Evolutionary conservation across 2,329 filamentous ascomycete species (phyloP).

Genomic region (Aspergillus aculeatinus): DNA sequence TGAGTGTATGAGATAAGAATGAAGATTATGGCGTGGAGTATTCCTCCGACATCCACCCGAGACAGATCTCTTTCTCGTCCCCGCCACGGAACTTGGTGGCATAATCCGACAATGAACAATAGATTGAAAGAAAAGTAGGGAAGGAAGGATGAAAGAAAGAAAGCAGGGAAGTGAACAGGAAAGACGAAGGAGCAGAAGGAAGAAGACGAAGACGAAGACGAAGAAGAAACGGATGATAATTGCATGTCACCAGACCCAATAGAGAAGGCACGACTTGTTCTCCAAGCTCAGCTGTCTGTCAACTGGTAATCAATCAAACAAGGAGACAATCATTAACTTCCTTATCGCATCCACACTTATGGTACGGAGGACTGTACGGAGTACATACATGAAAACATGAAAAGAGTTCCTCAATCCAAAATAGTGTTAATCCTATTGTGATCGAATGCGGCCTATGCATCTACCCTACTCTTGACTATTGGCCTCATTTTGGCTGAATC

Average conservation of each 20-base stretch:
- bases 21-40: neutral
- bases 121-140: neutral
- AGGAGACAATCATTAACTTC: too few relatives aligned
- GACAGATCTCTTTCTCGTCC: neutral
- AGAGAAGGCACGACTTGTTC: neutral
- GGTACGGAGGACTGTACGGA: too few relatives aligned
- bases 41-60: neutral
- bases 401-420: too few relatives aligned
- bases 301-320: too few relatives aligned
- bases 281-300: too few relatives aligned
- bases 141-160: neutral
- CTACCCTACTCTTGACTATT: neutral
- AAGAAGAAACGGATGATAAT: constrained; percentile 16
- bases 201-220: neutral
- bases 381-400: too few relatives aligned
- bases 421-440: neutral
- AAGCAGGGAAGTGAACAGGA: neutral
- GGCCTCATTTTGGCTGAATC: neutral
- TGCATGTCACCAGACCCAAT: neutral
- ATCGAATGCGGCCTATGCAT: neutral
- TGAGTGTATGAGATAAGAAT: constrained; percentile 3
- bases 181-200: too few relatives aligned
- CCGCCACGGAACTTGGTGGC: neutral
- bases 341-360: too few relatives aligned
- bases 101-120: neutral